Conservation (phyloP, 805 yeast genomes). For the Metschnikowia hibisci region DNA sequence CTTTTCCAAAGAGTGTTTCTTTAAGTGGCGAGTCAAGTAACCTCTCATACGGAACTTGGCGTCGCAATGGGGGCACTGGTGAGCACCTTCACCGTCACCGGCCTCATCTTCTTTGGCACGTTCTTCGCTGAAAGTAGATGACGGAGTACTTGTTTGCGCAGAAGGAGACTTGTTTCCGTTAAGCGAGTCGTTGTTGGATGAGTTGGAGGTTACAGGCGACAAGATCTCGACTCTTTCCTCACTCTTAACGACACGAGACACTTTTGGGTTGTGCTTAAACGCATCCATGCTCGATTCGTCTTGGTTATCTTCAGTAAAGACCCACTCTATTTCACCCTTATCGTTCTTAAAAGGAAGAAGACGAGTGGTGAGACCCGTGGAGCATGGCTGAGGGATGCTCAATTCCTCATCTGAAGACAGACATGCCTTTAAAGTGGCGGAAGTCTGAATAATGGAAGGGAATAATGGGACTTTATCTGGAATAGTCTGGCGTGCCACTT, state of each 20-base stretch:
- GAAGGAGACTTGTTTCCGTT: conserved; percentile 18
- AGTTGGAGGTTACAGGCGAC: conserved; percentile 39
- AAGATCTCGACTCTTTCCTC: conserved; percentile 15
- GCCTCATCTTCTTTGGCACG: conserved; percentile 15
- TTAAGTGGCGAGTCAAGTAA: conserved; percentile 52
- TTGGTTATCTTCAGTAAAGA: conserved; percentile 41
- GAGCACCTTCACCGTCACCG: conserved; percentile 18
- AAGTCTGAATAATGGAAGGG: conserved; percentile 11
- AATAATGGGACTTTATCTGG: conserved; percentile 7
- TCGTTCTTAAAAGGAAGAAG: conserved; percentile 49
- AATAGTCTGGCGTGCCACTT: not conserved
- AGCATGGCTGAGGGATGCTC: conserved; percentile 36
- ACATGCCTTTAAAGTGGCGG: not conserved
- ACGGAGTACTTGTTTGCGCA: conserved; percentile 31
- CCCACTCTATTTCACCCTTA: conserved; percentile 58
- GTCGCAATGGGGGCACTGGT: conserved; percentile 47
- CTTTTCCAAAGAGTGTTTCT: conserved; percentile 47
- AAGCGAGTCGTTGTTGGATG: conserved; percentile 31
- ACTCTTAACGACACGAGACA: conserved; percentile 2
- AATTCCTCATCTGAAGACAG: conserved; percentile 1
- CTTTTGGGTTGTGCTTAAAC: conserved; percentile 18
- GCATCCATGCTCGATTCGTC: conserved; percentile 28
- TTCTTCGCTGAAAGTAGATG: conserved; percentile 26
- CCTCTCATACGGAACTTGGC: conserved; percentile 49
- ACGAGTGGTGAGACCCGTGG: conserved; percentile 47